Percentiles rank a stretch among this genome's conserved stretches.
Evolutionary conservation across 768 basidiomycete genomes (phyloP).

Genomic region (Lactifluus rugatus): DNA sequence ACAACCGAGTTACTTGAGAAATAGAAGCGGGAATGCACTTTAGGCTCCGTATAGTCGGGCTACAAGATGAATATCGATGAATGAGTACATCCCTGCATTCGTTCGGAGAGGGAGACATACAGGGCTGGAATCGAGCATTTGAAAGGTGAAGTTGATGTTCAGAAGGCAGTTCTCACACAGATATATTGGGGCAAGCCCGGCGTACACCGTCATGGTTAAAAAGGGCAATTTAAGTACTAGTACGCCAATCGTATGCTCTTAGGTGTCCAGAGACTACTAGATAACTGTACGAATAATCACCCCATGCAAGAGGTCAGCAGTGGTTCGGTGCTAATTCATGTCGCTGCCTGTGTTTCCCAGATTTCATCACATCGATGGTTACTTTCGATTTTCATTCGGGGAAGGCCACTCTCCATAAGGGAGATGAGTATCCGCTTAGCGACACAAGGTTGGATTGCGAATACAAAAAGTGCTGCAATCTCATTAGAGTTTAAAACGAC

Average conservation of each 20-base stretch:
- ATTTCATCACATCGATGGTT: not conserved
- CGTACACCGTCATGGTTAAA: not conserved
- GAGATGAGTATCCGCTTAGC: too few species aligned
- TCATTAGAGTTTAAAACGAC: not conserved
- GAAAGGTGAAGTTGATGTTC: not conserved
- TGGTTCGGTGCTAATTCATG: not conserved
- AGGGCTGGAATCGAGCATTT: not conserved
- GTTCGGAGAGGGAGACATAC: slow-evolving; percentile 3
- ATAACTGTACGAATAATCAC: not conserved
- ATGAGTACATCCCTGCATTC: not conserved
- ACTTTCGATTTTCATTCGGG: not conserved
- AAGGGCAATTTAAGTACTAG: not conserved
- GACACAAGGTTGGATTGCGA: not conserved
- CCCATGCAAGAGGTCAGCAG: too few species aligned
- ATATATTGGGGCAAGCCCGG: not conserved
- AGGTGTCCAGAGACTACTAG: not conserved
- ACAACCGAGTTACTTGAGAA: not conserved
- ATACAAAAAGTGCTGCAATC: not conserved
- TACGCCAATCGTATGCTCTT: not conserved
- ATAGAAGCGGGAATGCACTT: not conserved
- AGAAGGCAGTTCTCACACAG: not conserved
- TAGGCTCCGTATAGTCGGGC: not conserved
- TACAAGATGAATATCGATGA: too few species aligned
- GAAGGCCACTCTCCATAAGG: not conserved
- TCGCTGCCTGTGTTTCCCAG: not conserved